Base-by-base conservation (phyloP, 108 stramenopile genomes). In the Skeletonema menzelii region DNA sequence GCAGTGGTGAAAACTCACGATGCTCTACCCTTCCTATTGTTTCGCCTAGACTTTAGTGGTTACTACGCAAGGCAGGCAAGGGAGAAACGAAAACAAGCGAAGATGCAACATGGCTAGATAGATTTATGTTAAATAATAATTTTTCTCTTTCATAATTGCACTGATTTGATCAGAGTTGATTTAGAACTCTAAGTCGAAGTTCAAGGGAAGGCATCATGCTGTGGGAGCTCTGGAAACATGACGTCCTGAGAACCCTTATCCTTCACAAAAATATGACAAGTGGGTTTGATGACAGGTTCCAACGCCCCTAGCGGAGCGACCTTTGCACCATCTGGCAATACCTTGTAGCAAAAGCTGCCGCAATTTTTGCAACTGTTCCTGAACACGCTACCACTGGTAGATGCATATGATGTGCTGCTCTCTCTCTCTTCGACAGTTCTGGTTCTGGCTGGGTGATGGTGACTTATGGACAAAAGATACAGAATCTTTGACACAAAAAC, bases 41-140 rank as follows among this genome's bases (percentile, higher is more conserved):
- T 91, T 67, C 88, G 93, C 60, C 86, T 96, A 44, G 92, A 93
- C 73, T 88, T 90, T 74, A 92, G 92, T 72, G 72, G 80, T 34
- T 96, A 83, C 67, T 96, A 96, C 73, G 84, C 69, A 17, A 67
- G 71, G 28, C 66, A 72, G 49, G 58, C 78, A 42, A 72, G 28
- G 17, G 63, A 38, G 63, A 34, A 44, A 49, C 69, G 60, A n/a
- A 61, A 61, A 20, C 58, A 71, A 35, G 58, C 22, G 27, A 56
- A 47, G 59, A 22, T 53, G n/a, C 22, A 53, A 53, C 49, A 53
- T 24, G 6, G 4, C 1, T 53, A 22, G 20, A 20, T 8, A 8
- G 7, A 53, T 53, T 53, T 53, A 53, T 53, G 49, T 53, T 53
- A 19, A 2, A 53, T 53, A 53, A 53, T 8, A 24, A 20, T 4